Evolutionary conservation across 2,329 filamentous ascomycete species (phyloP).

Genomic region (Chaetomiaceae sp.): DNA sequence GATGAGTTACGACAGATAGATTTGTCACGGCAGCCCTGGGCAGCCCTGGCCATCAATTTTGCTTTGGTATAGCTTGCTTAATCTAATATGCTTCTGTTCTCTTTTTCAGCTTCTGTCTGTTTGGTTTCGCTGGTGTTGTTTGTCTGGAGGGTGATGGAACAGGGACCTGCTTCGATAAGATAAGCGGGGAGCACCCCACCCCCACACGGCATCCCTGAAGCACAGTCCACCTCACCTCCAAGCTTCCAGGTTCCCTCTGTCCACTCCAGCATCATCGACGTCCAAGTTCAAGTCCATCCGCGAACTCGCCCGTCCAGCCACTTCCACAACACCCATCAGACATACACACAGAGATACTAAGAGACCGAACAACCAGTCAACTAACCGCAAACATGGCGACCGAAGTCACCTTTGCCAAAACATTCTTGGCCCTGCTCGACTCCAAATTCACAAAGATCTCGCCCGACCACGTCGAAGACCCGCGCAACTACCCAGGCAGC

Average conservation of each 20-base stretch:
- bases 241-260: neutral
- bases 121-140: neutral
- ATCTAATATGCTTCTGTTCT: slow-evolving; percentile 16
- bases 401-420: slow-evolving; percentile 77
- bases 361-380: no score
- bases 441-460: slow-evolving; percentile 73
- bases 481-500: slow-evolving; percentile 69
- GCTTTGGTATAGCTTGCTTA: slow-evolving; percentile 13
- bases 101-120: neutral
- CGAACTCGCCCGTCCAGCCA: no score
- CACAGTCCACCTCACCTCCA: slow-evolving; percentile 1
- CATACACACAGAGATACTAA: no score
- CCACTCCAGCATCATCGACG: neutral
- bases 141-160: neutral
- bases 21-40: neutral
- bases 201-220: neutral
- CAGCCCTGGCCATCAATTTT: neutral
- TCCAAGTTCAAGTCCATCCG: no score
- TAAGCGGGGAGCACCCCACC: neutral
- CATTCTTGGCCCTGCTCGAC: slow-evolving; percentile 77
- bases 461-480: slow-evolving; percentile 87
- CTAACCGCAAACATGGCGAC: slow-evolving; percentile 51
- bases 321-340: neutral
- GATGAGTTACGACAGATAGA: slow-evolving; percentile 19
- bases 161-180: no score